Percentiles rank a stretch among this genome's conserved stretches.
Conservation (phyloP, 2,329 filamentous ascomycete species). For the Meredithiella fracta region DNA sequence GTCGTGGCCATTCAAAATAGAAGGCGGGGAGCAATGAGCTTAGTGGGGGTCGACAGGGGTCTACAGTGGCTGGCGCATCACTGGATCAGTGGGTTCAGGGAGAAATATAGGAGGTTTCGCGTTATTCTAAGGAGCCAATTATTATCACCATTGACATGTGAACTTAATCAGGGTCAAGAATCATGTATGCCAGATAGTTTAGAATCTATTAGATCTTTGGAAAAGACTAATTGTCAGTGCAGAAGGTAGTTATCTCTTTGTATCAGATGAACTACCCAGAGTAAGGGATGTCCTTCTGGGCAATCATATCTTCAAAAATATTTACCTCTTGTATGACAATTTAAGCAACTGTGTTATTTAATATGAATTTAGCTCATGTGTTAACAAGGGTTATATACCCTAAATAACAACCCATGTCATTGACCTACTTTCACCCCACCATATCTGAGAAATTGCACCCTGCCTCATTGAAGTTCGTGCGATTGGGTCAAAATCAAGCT, state of each 20-base stretch:
- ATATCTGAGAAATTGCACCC: neutral
- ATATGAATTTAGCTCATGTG: no score
- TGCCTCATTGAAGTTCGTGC: neutral
- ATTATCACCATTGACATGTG: no score
- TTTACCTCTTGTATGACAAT: no score
- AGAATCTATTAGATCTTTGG: no score
- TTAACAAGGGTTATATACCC: neutral
- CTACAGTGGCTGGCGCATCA: neutral
- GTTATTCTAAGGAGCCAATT: neutral
- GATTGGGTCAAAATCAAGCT: neutral
- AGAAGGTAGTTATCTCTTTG: no score
- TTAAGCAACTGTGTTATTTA: no score
- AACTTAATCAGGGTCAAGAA: no score
- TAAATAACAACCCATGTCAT: neutral
- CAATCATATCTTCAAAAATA: no score
- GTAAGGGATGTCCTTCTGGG: no score
- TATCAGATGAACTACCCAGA: no score
- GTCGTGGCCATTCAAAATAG: slow-evolving; percentile 2
- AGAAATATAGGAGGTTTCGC: neutral
- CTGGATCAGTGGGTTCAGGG: neutral
- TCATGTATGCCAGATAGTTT: no score
- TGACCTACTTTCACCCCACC: neutral
- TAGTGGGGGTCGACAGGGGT: slow-evolving; percentile 4
- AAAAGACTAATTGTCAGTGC: no score
- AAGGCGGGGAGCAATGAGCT: neutral